Percentiles rank a stretch among this genome's conserved stretches.
These are phyloP conservation scores for Bonia amplexicaulis DNA, from an alignment of 176 grass and related monocot genomes.

Conservation along the genomic window DNA sequence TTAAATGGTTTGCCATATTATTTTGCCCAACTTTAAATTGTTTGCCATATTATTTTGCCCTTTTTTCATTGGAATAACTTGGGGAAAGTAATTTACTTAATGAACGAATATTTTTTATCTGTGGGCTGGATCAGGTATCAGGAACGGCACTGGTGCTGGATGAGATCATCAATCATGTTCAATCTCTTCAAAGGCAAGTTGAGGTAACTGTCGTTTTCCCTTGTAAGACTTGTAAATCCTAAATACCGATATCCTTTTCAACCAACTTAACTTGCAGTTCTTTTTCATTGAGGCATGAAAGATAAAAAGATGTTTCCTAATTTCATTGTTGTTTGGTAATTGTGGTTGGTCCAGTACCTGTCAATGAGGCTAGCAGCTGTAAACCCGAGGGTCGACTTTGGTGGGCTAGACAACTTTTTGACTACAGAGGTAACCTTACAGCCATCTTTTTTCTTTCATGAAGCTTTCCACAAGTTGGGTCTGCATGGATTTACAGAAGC, in stretches of 20 bases:
- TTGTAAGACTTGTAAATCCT: not conserved
- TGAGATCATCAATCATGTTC: constrained; percentile 98
- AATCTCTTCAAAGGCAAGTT: constrained; percentile 89
- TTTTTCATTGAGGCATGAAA: not conserved
- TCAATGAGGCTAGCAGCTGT: constrained; percentile 90
- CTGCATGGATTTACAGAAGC: not conserved
- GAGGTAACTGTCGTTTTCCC: constrained; percentile 52
- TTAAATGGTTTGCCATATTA: not conserved
- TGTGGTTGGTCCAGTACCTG: constrained; percentile 53
- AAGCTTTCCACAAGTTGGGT: constrained; percentile 7
- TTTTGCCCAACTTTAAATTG: not conserved
- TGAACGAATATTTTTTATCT: not conserved
- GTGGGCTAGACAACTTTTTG: constrained; percentile 69
- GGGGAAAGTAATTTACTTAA: not conserved
- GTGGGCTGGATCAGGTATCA: constrained; percentile 56
- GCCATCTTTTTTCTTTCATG: not conserved
- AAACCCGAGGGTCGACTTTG: constrained; percentile 73
- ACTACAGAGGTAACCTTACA: constrained; percentile 46
- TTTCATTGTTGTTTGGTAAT: constrained; percentile 1
- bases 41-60: not conserved
- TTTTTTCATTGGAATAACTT: not conserved
- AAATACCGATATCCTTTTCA: not conserved
- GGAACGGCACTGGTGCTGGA: constrained; percentile 87
- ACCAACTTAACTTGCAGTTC: not conserved
- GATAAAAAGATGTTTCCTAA: not conserved